A percentile compares a stretch with the other conserved stretches of the same genome.
phyloP scores from a whole-genome alignment of 2,329 filamentous ascomycete genomes.

The Clonostachys sp. region DNA sequence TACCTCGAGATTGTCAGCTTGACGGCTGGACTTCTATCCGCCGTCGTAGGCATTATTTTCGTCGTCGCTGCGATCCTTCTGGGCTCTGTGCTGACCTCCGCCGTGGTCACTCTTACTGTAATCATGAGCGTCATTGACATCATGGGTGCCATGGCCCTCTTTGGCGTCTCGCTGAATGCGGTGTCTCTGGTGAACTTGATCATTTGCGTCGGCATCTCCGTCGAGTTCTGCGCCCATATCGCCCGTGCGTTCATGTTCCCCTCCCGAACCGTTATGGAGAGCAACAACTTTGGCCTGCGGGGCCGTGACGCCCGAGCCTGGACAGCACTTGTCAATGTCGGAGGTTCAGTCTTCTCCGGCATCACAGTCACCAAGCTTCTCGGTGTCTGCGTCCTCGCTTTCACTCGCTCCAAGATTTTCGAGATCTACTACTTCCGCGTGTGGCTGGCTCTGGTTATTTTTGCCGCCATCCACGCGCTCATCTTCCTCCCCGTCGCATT shows the following conservation, averaged over 20 bases:
- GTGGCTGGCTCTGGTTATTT: conserved; percentile 86
- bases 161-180: conserved; percentile 86
- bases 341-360: conserved; percentile 88
- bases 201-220: conserved; percentile 93
- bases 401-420: conserved; percentile 96
- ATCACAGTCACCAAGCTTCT: conserved; percentile 95
- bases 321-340: conserved; percentile 92
- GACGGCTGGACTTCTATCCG: conserved; percentile 73
- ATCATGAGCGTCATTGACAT: conserved; percentile 93
- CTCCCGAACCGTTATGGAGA: conserved; percentile 73
- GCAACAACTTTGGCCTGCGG: conserved; percentile 69
- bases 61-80: conserved; percentile 74
- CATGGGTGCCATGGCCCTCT: conserved; percentile 88
- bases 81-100: conserved; percentile 76
- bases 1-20: conserved; percentile 82
- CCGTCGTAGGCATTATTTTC: conserved; percentile 82
- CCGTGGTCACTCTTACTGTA: conserved; percentile 81
- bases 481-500: conserved; percentile 89
- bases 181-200: conserved; percentile 94
- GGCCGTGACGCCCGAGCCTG: conserved; percentile 83
- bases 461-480: conserved; percentile 83
- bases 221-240: conserved; percentile 97
- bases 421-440: conserved; percentile 99
- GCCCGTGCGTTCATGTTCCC: conserved; percentile 96
- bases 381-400: conserved; percentile 87